Evolutionary conservation across 2,329 filamentous ascomycete species (phyloP).

Genomic region (Neoarthrinium moseri): DNA sequence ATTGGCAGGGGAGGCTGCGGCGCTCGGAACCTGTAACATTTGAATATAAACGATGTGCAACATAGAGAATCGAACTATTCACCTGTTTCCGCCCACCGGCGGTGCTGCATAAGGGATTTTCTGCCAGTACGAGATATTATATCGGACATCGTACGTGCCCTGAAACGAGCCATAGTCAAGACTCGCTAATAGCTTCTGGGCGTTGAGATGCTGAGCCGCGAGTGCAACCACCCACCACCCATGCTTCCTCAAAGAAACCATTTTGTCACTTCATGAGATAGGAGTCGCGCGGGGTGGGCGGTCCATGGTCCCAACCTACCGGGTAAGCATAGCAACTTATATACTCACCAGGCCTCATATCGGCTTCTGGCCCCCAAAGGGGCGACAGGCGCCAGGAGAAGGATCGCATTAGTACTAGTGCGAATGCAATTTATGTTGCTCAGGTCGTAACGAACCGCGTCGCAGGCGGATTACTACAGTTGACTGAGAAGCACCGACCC

Average conservation of each 20-base stretch:
- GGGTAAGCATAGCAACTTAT: background rate
- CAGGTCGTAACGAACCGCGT: background rate
- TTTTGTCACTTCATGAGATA: background rate
- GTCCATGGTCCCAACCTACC: background rate
- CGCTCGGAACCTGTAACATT: conserved; percentile 49
- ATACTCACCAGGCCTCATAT: background rate
- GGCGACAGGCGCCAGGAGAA: no score
- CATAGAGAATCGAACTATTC: background rate
- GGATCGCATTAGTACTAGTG: background rate
- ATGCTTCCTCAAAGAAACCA: background rate
- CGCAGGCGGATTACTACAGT: background rate
- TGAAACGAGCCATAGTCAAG: conserved; percentile 52
- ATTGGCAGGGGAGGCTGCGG: conserved; percentile 54
- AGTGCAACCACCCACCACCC: background rate
- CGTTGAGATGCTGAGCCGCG: background rate
- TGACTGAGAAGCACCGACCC: background rate
- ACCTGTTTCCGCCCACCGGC: conserved; percentile 49
- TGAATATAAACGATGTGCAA: no score
- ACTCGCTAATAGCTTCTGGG: conserved; percentile 31
- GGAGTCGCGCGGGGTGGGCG: background rate
- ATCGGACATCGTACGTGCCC: conserved; percentile 47
- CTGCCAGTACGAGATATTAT: conserved; percentile 59
- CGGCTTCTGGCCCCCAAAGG: no score
- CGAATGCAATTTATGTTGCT: background rate
- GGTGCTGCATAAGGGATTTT: conserved; percentile 62